These are phyloP conservation scores for Phytophthora multivora DNA, from an alignment of 352 stramenopile genomes.

Conservation along the genomic window DNA sequence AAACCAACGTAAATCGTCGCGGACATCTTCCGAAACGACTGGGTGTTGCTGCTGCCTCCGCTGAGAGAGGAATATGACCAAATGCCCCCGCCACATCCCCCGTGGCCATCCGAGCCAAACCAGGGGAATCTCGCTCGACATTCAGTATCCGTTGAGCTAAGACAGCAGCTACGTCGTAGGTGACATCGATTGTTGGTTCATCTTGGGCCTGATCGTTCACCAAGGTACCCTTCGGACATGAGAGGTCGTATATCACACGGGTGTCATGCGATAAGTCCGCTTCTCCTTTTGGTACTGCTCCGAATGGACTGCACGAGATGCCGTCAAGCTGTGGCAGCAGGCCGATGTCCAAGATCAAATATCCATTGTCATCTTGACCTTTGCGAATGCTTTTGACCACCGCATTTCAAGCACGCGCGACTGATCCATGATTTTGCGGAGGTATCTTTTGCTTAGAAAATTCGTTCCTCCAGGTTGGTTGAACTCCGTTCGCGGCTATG, in stretches of 20 bases:
- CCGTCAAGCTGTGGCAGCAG: background rate
- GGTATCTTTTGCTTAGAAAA: background rate
- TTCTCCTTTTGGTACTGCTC: slow-evolving; percentile 7
- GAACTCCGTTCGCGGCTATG: slow-evolving; percentile 1
- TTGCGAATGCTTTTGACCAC: slow-evolving; percentile 14
- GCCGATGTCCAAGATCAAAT: slow-evolving; percentile 16
- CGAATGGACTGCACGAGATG: slow-evolving; percentile 19
- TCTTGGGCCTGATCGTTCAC: slow-evolving; percentile 9
- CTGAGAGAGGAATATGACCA: slow-evolving; percentile 3
- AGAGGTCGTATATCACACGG: slow-evolving; percentile 26
- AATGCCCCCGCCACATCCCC: slow-evolving; percentile 5
- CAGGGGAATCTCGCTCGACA: background rate
- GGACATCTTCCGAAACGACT: background rate
- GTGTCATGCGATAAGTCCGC: background rate
- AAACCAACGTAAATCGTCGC: slow-evolving; percentile 11
- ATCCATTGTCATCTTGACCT: slow-evolving; percentile 10
- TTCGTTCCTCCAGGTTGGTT: background rate
- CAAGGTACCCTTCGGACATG: slow-evolving; percentile 1
- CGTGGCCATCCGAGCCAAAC: background rate
- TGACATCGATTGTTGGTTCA: background rate
- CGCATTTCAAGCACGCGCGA: background rate
- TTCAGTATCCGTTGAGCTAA: background rate
- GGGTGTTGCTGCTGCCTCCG: background rate
- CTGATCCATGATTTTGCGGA: slow-evolving; percentile 1
- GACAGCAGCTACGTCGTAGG: slow-evolving; percentile 3